Evolutionary conservation across 75 land plant species (phyloP).

Genomic region (Azolla pinnata): DNA sequence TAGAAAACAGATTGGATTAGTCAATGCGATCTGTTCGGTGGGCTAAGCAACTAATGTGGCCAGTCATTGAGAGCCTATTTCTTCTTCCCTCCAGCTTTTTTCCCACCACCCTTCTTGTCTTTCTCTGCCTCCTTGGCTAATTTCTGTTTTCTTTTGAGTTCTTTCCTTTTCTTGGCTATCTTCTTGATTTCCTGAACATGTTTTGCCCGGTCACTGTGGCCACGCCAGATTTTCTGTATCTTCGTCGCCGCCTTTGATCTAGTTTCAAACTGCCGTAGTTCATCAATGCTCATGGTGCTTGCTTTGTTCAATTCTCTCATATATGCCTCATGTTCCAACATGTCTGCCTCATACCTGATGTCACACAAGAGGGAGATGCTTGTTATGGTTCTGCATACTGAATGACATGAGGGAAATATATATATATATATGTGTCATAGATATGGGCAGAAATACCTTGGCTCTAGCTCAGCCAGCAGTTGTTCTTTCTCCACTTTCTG

Average conservation of each 20-base stretch:
- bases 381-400: no score
- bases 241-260: slow-evolving; percentile 4
- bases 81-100: slow-evolving; percentile 3
- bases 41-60: no score
- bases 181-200: slow-evolving; percentile 8
- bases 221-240: slow-evolving; percentile 12
- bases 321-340: not conserved
- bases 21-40: no score
- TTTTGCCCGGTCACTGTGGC: not conserved
- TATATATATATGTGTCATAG: no score
- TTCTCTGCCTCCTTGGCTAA: not conserved
- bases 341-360: slow-evolving; percentile 10
- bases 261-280: slow-evolving; percentile 5
- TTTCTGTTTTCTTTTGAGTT: not conserved
- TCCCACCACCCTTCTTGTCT: slow-evolving; percentile 4
- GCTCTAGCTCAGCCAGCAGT: slow-evolving; percentile 4
- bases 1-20: no score
- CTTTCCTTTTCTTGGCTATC: slow-evolving; percentile 8
- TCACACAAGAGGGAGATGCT: no score
- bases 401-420: no score
- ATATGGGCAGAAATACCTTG: slow-evolving; percentile 1
- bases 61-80: no score
- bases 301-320: not conserved
- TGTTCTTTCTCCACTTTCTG: slow-evolving; percentile 9
- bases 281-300: slow-evolving; percentile 6